These are phyloP conservation scores for Talaromyces stipitatus DNA, from an alignment of 495 filamentous ascomycete genomes.

Conservation along the genomic window DNA sequence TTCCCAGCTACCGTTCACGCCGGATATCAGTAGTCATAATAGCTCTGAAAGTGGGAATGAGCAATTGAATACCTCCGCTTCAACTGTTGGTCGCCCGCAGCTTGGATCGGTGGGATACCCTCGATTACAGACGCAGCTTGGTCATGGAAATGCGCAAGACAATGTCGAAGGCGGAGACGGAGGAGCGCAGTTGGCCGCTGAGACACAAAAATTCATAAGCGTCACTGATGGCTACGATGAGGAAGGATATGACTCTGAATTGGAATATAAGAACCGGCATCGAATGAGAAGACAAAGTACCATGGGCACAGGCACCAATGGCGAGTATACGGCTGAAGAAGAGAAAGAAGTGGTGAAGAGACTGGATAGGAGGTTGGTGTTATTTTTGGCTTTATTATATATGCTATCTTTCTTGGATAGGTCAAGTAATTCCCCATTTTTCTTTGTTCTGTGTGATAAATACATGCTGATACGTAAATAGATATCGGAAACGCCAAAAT, in stretches of 20 bases:
- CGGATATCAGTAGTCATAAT: not conserved
- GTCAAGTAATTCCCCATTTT: slow-evolving; percentile 38
- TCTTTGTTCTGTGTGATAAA: not conserved
- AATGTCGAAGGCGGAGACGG: not conserved
- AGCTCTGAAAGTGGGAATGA: not conserved
- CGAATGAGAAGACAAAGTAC: slow-evolving; percentile 3
- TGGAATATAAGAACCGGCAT: slow-evolving; percentile 19
- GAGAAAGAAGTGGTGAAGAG: slow-evolving; percentile 63
- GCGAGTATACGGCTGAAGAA: slow-evolving; percentile 62
- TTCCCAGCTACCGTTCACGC: not conserved
- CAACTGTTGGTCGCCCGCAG: not conserved
- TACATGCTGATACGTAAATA: slow-evolving; percentile 19
- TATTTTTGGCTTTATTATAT: slow-evolving; percentile 76
- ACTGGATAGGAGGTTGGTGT: slow-evolving; percentile 67
- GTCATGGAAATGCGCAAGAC: slow-evolving; percentile 3
- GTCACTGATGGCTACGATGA: slow-evolving; percentile 20
- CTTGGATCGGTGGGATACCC: slow-evolving; percentile 16
- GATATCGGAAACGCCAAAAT: slow-evolving; percentile 77
- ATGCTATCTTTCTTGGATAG: slow-evolving; percentile 74
- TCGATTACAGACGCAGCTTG: slow-evolving; percentile 32
- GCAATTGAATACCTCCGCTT: not conserved
- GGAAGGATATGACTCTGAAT: slow-evolving; percentile 22
- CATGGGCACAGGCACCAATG: slow-evolving; percentile 2
- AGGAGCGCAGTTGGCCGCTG: not conserved
- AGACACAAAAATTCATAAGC: not conserved